Conservation (phyloP, 805 yeast genomes). For the Saccharomyces jurei region DNA sequence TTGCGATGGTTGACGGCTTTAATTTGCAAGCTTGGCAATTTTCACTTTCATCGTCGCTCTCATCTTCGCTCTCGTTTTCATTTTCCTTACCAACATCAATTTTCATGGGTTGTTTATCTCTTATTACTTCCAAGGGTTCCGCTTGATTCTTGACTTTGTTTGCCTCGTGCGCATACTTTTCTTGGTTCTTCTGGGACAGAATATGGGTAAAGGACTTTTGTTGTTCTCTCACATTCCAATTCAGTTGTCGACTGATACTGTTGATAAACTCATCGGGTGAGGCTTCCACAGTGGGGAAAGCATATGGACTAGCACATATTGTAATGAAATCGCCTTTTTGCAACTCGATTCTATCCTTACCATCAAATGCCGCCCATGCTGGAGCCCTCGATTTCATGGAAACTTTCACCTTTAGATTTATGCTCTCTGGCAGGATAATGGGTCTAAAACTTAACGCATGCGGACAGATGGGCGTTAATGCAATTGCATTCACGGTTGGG, state of each 20-base stretch:
- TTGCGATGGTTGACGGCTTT: background rate
- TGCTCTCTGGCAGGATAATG: conserved; percentile 85
- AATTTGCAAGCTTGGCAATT: background rate
- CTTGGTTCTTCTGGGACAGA: conserved; percentile 48
- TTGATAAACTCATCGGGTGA: conserved; percentile 73
- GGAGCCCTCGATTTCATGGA: conserved; percentile 78
- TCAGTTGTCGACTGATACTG: conserved; percentile 73
- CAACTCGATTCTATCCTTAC: conserved; percentile 77
- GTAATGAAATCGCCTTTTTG: conserved; percentile 78
- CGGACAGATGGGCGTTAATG: conserved; percentile 93
- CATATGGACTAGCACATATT: conserved; percentile 77
- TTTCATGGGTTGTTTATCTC: background rate
- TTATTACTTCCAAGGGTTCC: conserved; percentile 1
- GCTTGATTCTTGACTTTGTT: background rate
- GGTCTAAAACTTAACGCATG: conserved; percentile 92
- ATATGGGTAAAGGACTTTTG: conserved; percentile 72
- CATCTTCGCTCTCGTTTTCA: conserved; percentile 7
- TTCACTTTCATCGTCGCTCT: background rate
- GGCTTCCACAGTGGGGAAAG: conserved; percentile 86
- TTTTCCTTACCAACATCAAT: background rate
- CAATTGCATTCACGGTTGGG: conserved; percentile 86
- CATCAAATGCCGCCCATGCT: conserved; percentile 97
- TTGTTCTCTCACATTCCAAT: conserved; percentile 88
- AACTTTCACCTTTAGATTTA: conserved; percentile 73
- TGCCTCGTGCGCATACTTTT: conserved; percentile 31